These are phyloP conservation scores for Torulaspora gathmanii DNA, from an alignment of 805 yeast species.

Conservation along the genomic window DNA sequence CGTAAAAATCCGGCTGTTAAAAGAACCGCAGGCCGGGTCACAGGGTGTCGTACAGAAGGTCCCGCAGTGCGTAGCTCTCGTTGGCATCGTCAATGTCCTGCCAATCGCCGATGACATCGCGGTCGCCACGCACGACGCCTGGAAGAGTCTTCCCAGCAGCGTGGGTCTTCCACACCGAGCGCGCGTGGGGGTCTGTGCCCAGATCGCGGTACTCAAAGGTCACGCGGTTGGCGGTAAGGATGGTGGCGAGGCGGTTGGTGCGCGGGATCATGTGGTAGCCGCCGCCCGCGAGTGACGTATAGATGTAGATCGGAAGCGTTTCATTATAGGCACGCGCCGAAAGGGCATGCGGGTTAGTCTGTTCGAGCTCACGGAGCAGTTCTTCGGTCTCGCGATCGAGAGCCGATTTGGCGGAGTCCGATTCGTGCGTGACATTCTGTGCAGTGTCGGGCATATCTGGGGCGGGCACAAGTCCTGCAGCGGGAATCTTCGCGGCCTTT, in stretches of 20 bases:
- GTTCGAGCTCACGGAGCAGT: constrained; percentile 27
- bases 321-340: constrained; percentile 24
- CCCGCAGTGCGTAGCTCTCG: constrained; percentile 65
- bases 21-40: background rate
- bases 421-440: background rate
- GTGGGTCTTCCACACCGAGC: constrained; percentile 75
- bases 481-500: no score
- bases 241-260: constrained; percentile 70
- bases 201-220: constrained; percentile 67
- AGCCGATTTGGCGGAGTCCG: constrained; percentile 1
- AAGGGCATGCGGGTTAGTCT: constrained; percentile 8
- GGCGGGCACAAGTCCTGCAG: no score
- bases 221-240: constrained; percentile 68
- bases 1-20: background rate
- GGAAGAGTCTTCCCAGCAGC: constrained; percentile 72
- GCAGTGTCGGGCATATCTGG: background rate
- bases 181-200: constrained; percentile 84
- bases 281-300: constrained; percentile 81
- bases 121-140: constrained; percentile 78
- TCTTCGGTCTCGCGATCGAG: constrained; percentile 31
- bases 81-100: constrained; percentile 81
- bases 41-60: constrained; percentile 51
- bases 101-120: constrained; percentile 80
- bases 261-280: constrained; percentile 74
- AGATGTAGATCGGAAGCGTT: constrained; percentile 65